phyloP scores from a whole-genome alignment of 495 filamentous ascomycete species.

The Apodospora peruviana region DNA sequence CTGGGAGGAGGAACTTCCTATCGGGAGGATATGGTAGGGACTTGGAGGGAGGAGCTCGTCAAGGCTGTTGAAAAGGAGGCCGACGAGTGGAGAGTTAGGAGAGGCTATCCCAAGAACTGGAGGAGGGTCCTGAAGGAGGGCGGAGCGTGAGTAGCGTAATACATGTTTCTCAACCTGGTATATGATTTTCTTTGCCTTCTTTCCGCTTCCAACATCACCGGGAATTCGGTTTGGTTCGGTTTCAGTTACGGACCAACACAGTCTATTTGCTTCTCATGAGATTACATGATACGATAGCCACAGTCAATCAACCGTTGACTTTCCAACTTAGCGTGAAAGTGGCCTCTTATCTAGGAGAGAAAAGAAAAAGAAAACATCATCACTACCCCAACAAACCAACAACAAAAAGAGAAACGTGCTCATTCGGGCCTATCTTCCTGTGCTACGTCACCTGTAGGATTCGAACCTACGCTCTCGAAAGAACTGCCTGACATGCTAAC shows the following conservation, averaged over 20 bases:
- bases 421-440: too few species aligned
- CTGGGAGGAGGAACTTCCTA: conserved; percentile 11
- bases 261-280: background rate
- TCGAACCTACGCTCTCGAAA: conserved; percentile 23
- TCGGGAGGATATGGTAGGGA: conserved; percentile 16
- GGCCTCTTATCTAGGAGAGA: background rate
- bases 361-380: background rate
- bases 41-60: conserved; percentile 20
- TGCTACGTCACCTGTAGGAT: conserved; percentile 19
- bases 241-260: background rate
- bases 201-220: background rate
- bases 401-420: too few species aligned
- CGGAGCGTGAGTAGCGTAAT: too few species aligned
- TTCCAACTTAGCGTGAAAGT: background rate
- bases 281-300: background rate
- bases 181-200: background rate
- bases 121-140: too few species aligned
- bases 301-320: too few species aligned
- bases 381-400: background rate
- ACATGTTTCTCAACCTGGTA: background rate
- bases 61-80: conserved; percentile 7
- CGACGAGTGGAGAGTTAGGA: conserved; percentile 20
- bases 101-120: too few species aligned
- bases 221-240: background rate
- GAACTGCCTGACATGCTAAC: conserved; percentile 18